phyloP scores from a whole-genome alignment of 805 yeast genomes.

The Monosporozyma siamensis region DNA sequence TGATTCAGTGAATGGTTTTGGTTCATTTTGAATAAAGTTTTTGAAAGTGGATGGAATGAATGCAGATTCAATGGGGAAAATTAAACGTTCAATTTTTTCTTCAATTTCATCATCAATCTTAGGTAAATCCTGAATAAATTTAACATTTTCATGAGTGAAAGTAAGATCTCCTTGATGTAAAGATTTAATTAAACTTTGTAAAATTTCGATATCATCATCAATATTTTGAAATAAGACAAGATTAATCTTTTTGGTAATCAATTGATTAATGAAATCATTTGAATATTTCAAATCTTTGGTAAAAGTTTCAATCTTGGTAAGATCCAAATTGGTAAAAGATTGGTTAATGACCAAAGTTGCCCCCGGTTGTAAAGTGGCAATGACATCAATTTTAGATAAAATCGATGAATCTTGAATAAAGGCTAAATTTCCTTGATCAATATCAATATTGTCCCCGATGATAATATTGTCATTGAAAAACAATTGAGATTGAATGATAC shows the following conservation, averaged over 20 bases:
- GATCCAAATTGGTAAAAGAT: neutral
- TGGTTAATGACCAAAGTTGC: constrained; percentile 40
- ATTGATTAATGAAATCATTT: constrained; percentile 39
- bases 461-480: constrained; percentile 20
- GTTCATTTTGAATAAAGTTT: constrained; percentile 32
- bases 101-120: constrained; percentile 13
- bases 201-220: constrained; percentile 30
- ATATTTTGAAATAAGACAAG: constrained; percentile 52
- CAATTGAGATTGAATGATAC: constrained; percentile 63
- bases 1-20: constrained; percentile 23
- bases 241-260: constrained; percentile 44
- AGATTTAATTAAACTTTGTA: neutral
- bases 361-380: constrained; percentile 46
- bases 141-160: neutral
- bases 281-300: constrained; percentile 43
- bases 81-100: constrained; percentile 27
- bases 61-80: constrained; percentile 53
- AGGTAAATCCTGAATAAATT: neutral
- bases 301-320: constrained; percentile 21
- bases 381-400: constrained; percentile 50
- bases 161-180: neutral
- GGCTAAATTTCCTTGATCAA: constrained; percentile 55
- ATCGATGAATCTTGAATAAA: constrained; percentile 53
- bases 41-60: constrained; percentile 42
- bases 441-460: constrained; percentile 17